These are phyloP conservation scores for Talaromyces sp. DNA, from an alignment of 2,329 filamentous ascomycete genomes.

Conservation along the genomic window DNA sequence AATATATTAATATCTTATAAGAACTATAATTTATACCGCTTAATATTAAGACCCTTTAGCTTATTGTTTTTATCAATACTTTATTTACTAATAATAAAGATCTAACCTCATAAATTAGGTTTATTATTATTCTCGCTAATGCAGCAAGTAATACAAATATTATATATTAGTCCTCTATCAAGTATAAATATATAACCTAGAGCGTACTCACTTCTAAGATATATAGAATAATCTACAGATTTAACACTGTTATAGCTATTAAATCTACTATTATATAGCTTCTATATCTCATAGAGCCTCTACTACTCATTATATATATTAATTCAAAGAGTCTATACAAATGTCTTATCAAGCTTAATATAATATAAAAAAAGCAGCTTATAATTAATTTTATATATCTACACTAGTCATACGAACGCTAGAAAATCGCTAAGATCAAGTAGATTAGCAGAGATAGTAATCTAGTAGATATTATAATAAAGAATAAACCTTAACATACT, in stretches of 20 bases:
- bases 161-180: neutral
- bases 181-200: neutral
- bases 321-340: neutral
- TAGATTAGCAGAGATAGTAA: neutral
- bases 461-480: too few relatives aligned
- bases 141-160: neutral
- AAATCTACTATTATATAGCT: neutral
- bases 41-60: neutral
- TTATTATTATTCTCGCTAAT: neutral
- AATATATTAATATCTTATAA: neutral
- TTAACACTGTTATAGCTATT: neutral
- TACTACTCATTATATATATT: neutral
- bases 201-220: neutral
- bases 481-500: neutral
- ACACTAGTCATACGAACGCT: neutral
- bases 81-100: neutral
- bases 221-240: neutral
- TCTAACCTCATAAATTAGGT: neutral
- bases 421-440: neutral
- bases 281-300: neutral
- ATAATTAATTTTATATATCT: neutral
- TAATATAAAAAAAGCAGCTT: neutral
- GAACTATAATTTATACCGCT: neutral
- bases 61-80: neutral
- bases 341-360: neutral